Evolutionary conservation across 257 asterid genomes (phyloP), one percentile per base, ranked within the genome.

Genomic region (Voacanga thouarsii): DNA sequence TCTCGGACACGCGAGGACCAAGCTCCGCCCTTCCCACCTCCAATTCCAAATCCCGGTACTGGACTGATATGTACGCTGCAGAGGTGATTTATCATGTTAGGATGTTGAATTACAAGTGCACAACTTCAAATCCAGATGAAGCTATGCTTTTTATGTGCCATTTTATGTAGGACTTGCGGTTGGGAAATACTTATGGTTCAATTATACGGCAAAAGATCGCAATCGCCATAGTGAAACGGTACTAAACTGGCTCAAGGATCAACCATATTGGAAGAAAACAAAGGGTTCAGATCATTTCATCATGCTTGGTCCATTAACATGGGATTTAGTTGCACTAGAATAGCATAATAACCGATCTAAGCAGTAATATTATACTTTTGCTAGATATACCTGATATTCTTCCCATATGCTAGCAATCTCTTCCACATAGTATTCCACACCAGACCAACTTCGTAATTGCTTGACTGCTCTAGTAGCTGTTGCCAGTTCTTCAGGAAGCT

Each of bases 371-470:
- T 9, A 51, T 26, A 49, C 33, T 50, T 78, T 59, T 23, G 28
- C 16, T 28, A 15, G 19, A 18, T 60, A 75, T 85, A 94, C 98
- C 97, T 87, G 87, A 82, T 86, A 90, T 78, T 94, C 96, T 47
- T 89, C 89, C 97, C 97, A 94, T 91, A 94, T 16, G 84, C 82
- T 82, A 75, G 90, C 94, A 82, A 94, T 92, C 83, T 92, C 98
- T 56, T 86, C 88, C 87, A 86, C 89, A 26, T 94, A 94, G 86
- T 94, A 94, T 78, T 92, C 95, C 75, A 85, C 50, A 37, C 98
- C 96, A 33, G 99, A 91, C 99, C 99, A 94, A 85, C 99, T 94
- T 81, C 93, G 88, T 86, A 94, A 94, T 85, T 91, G 91, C 85
- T 91, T 94, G 60, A 90, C 94, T 56, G 94, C 96, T 85, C 86